A percentile compares a stretch with the other conserved stretches of the same genome.
Conservation (phyloP, 352 stramenopile species). For the Plasmopara muralis region DNA sequence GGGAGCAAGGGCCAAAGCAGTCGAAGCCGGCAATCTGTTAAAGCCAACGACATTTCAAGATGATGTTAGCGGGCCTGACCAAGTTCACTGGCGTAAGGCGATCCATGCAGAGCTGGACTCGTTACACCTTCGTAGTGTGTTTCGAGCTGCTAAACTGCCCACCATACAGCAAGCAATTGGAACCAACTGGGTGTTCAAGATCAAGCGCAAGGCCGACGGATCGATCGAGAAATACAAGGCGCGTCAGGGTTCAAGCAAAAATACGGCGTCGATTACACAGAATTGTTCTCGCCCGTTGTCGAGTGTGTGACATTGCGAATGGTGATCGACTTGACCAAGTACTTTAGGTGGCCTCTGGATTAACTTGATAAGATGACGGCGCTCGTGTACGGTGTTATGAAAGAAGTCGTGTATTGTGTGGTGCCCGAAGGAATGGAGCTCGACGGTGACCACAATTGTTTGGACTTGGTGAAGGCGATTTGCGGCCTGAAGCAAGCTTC, state of each 20-base stretch:
- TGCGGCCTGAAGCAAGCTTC: no score
- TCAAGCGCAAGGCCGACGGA: slow-evolving; percentile 1
- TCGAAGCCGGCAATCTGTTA: not conserved
- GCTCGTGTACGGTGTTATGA: not conserved
- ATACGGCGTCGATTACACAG: not conserved
- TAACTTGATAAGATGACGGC: not conserved
- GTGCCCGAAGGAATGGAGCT: no score
- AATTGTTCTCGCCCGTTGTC: not conserved
- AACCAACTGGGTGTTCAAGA: not conserved
- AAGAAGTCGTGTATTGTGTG: not conserved
- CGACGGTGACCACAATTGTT: not conserved
- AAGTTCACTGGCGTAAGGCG: no score
- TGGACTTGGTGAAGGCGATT: no score
- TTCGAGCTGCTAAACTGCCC: not conserved
- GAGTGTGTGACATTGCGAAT: not conserved
- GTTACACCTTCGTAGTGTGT: not conserved
- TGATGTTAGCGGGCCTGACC: not conserved
- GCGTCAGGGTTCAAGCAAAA: not conserved
- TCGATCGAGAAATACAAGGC: slow-evolving; percentile 1
- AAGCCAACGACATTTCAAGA: not conserved
- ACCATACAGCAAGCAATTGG: not conserved
- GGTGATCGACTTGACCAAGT: no score
- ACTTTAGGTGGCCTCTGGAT: not conserved
- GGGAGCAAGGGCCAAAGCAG: not conserved
- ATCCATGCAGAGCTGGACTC: not conserved